These are phyloP conservation scores for Skeletonema menzelii DNA, from an alignment of 108 stramenopile genomes.

Conservation along the genomic window DNA sequence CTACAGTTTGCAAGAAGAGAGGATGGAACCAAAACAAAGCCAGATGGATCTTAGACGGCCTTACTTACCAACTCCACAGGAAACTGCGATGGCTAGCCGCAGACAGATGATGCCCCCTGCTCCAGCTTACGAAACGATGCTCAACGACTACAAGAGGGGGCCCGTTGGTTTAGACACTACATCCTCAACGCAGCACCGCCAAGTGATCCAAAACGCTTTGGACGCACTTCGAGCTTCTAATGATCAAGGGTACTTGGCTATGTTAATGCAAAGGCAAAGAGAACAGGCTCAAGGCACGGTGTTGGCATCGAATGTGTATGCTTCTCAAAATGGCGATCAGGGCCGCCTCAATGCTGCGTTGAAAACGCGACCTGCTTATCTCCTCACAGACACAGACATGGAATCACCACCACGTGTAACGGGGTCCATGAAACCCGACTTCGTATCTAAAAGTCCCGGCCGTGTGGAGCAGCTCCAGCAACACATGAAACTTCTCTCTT, in stretches of 20 bases:
- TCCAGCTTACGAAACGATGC: background rate
- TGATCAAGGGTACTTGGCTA: slow-evolving; percentile 10
- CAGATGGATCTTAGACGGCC: background rate
- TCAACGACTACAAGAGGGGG: background rate
- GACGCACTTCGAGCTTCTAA: slow-evolving; percentile 22
- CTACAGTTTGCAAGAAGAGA: background rate
- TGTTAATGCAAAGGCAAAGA: slow-evolving; percentile 17
- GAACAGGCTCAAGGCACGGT: slow-evolving; percentile 1
- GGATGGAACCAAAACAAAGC: background rate
- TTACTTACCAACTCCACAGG: background rate
- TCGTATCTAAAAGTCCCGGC: background rate
- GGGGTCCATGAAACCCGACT: too few species aligned
- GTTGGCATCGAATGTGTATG: background rate
- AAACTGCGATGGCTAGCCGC: background rate
- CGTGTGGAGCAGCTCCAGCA: slow-evolving; percentile 1
- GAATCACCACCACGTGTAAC: too few species aligned
- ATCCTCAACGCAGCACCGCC: slow-evolving; percentile 1
- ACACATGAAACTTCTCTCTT: background rate
- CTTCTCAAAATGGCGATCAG: background rate
- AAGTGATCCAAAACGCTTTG: slow-evolving; percentile 16
- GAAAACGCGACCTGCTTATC: too few species aligned
- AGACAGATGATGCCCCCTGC: background rate
- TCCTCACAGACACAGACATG: too few species aligned
- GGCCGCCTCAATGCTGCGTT: slow-evolving; percentile 8
- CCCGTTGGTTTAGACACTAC: slow-evolving; percentile 6